Evolutionary conservation across 495 filamentous ascomycete species (phyloP).

Genomic region (Neurospora sublineolata): DNA sequence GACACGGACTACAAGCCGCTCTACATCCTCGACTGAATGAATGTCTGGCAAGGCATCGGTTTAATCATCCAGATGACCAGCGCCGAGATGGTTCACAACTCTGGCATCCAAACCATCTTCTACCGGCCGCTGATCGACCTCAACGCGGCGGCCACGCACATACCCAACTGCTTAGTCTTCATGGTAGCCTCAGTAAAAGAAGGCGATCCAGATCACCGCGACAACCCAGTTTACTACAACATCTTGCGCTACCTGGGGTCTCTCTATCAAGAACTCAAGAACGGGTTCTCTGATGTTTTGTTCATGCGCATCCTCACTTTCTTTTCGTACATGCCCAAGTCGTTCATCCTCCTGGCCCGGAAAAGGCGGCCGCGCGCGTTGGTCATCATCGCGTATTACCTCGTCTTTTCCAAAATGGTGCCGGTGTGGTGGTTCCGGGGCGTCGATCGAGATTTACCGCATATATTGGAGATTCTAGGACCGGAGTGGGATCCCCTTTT

Average conservation of each 20-base stretch:
- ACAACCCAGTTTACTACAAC: constrained; percentile 23
- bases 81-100: constrained; percentile 9
- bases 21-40: constrained; percentile 34
- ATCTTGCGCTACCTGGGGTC: constrained; percentile 31
- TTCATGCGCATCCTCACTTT: constrained; percentile 31
- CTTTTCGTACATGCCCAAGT: constrained; percentile 35
- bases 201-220: constrained; percentile 16
- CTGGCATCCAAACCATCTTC: constrained; percentile 27
- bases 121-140: constrained; percentile 29
- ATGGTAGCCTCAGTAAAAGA: constrained; percentile 28
- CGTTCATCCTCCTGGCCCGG: constrained; percentile 40
- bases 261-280: constrained; percentile 29
- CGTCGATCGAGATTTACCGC: constrained; percentile 28
- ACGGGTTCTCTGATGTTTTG: constrained; percentile 26
- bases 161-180: constrained; percentile 32
- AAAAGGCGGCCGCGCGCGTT: constrained; percentile 43
- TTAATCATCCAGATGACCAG: constrained; percentile 27
- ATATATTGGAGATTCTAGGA: constrained; percentile 27
- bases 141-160: constrained; percentile 19
- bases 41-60: constrained; percentile 35
- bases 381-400: constrained; percentile 36
- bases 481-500: constrained; percentile 23
- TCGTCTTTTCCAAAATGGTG: constrained; percentile 27
- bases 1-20: constrained; percentile 23
- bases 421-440: constrained; percentile 35